Evolutionary conservation across 306 rosid genomes (phyloP).

Genomic region (Glycine tomentella): DNA sequence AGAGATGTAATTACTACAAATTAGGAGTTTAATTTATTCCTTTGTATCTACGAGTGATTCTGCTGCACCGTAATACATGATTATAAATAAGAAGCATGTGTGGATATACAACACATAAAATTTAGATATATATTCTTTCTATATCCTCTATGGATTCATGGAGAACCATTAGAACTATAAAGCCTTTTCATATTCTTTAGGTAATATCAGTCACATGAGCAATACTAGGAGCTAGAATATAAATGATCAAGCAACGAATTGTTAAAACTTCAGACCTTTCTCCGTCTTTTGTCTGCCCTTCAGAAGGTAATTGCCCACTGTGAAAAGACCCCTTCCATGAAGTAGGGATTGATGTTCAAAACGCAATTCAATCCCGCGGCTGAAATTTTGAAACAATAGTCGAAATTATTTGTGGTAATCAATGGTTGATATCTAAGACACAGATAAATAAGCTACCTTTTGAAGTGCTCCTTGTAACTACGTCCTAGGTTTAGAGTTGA

Average conservation of each 20-base stretch:
- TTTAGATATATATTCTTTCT: background rate
- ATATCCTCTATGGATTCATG: background rate
- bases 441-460: slow-evolving; percentile 18
- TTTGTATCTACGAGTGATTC: background rate
- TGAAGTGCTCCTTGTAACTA: slow-evolving; percentile 63
- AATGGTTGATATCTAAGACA: background rate
- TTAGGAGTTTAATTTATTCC: too few relatives aligned
- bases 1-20: too few relatives aligned
- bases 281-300: slow-evolving; percentile 43
- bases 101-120: background rate
- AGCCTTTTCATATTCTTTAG: background rate
- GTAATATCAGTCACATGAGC: background rate
- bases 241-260: background rate
- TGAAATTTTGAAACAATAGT: slow-evolving; percentile 47
- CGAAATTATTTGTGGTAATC: slow-evolving; percentile 16
- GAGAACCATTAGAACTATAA: background rate
- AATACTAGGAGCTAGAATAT: background rate
- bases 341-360: slow-evolving; percentile 57
- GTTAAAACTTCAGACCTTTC: slow-evolving; percentile 56
- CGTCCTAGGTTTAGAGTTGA: slow-evolving; percentile 43
- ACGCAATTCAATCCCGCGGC: slow-evolving; percentile 53
- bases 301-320: slow-evolving; percentile 55
- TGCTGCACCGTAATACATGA: background rate
- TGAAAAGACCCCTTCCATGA: slow-evolving; percentile 50
- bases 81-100: background rate